phyloP scores from a whole-genome alignment of 1,284 basidiomycete genomes.

The Leccinum angustisporum region DNA sequence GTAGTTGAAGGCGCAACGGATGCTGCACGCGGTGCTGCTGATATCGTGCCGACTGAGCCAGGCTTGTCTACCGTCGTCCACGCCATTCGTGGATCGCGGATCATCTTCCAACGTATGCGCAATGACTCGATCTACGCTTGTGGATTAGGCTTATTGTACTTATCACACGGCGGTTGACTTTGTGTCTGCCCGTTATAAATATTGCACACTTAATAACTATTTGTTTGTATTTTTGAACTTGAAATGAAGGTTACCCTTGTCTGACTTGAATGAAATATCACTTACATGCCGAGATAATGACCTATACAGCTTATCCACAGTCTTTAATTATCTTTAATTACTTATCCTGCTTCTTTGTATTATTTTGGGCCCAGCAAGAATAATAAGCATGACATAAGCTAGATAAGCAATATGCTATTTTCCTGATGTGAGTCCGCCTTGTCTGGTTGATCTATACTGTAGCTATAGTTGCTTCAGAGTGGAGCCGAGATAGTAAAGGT shows the following conservation, averaged over 20 bases:
- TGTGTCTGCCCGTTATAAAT: too few species aligned
- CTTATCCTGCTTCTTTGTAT: not conserved
- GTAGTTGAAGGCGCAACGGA: conserved; percentile 88
- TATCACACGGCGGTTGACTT: too few species aligned
- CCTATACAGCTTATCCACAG: not conserved
- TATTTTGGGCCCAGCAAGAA: not conserved
- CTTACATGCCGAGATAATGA: not conserved
- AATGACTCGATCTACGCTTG: conserved; percentile 68
- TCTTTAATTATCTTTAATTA: not conserved
- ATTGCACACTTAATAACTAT: too few species aligned
- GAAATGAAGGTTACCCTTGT: too few species aligned
- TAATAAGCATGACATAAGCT: not conserved
- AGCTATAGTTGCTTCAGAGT: conserved; percentile 2
- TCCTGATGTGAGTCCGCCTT: conserved; percentile 71
- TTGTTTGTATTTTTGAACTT: not conserved
- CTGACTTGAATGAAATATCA: not conserved
- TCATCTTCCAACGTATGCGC: conserved; percentile 88
- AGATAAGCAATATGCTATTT: not conserved
- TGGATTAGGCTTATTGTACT: too few species aligned
- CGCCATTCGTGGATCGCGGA: conserved; percentile 81
- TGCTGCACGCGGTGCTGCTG: conserved; percentile 83
- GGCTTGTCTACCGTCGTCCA: conserved; percentile 87
- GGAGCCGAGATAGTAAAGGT: not conserved
- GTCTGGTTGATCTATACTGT: conserved; percentile 92
- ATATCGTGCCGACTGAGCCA: conserved; percentile 79